Percentiles rank a stretch among this genome's conserved stretches.
Conservation (phyloP, 345 rosid genomes). For the Microcos paniculata region DNA sequence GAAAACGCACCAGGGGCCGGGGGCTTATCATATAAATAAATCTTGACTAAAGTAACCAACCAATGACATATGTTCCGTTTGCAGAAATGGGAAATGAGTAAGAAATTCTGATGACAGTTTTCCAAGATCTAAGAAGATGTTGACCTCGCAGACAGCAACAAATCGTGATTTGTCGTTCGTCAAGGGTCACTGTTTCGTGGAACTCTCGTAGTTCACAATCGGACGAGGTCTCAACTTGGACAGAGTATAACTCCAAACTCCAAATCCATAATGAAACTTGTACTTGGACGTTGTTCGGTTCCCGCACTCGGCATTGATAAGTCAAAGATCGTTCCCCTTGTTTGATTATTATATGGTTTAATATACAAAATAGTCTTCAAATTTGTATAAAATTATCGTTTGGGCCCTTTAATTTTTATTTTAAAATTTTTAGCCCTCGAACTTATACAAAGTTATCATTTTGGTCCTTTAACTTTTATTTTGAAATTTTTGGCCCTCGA, state of each 20-base stretch:
- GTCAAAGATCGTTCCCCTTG: not conserved
- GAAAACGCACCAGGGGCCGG: not conserved
- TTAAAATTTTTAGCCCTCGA: too few species aligned
- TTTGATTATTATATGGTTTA: too few species aligned
- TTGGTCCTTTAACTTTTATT: too few species aligned
- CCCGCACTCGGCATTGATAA: too few species aligned
- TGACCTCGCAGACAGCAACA: not conserved
- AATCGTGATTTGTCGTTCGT: too few species aligned
- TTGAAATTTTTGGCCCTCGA: too few species aligned
- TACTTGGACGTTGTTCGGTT: not conserved
- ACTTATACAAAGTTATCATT: too few species aligned
- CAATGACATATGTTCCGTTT: not conserved
- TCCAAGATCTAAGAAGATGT: not conserved
- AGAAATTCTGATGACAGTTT: not conserved
- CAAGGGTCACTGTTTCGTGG: not conserved
- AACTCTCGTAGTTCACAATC: not conserved
- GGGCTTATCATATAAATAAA: not conserved
- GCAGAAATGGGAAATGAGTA: not conserved
- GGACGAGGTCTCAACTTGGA: too few species aligned
- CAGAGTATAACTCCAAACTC: not conserved
- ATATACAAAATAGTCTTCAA: too few species aligned
- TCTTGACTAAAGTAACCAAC: not conserved
- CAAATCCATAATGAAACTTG: not conserved
- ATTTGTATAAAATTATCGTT: too few species aligned
- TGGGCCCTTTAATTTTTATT: too few species aligned